Evolutionary conservation across 768 basidiomycete species (phyloP), one percentile per base, ranked within the genome.

Genomic region (Lactarius hatsudake): DNA sequence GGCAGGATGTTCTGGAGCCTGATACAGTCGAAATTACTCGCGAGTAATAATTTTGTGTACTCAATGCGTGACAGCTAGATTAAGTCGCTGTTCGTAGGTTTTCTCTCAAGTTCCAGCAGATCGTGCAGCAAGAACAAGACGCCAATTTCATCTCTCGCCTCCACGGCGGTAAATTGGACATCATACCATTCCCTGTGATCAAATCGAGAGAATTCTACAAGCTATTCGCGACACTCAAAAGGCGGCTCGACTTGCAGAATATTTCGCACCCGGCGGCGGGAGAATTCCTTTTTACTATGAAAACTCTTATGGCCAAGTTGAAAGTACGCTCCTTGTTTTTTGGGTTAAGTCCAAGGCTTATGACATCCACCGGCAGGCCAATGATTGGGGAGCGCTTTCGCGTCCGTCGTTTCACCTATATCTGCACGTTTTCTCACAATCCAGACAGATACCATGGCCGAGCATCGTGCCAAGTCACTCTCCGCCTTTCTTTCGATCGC

Each of bases 331-430:
- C 15, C 15, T 40, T 4, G 1, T 4, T 5, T 18, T 40, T 36
- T 36, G 8, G 20, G 15, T 40, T 8, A n/a, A 9, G 0, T 0
- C 9, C 0, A 17, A 20, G 7, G 4, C 9, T 20, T 51, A 23
- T n/a, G 59, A 32, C 5, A 3, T 17, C 48, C 26, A 4, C 6
- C 15, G 38, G 38, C 61, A 87, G 86, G 80, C 83, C 2, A 86
- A 87, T 54, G 87, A 88, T 64, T 88, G 87, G 87, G 84, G 84
- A 23, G 79, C 86, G 0, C 76, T 88, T 61, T 87, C 86, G 55
- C 85, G 87, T 88, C 71, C 58, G 85, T 75, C 6, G 1, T n/a
- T 54, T 62, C 0, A 7, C 43, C 61, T 30, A 20, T 20, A 23
- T 1, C 8, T 9, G 30, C 18, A 1, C 17, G 32, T 7, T 53